phyloP scores from a whole-genome alignment of 306 rosid species.

The Senna tora region DNA sequence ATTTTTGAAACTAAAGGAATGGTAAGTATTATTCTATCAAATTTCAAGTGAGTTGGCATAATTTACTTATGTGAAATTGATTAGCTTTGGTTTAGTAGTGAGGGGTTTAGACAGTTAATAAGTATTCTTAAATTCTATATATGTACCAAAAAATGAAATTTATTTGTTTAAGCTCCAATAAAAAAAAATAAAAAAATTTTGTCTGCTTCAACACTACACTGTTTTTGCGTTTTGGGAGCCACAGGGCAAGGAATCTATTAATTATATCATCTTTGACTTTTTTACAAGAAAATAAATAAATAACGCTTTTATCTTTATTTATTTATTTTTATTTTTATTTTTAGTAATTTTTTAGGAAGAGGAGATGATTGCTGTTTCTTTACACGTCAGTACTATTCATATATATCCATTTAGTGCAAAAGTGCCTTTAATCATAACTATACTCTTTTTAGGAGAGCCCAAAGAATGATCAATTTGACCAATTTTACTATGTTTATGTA shows the following conservation, averaged over 20 bases:
- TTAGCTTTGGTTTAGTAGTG: no score
- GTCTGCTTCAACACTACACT: conserved; percentile 38
- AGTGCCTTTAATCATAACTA: conserved; percentile 22
- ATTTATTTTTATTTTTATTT: no score
- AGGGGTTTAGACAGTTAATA: no score
- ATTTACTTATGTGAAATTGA: no score
- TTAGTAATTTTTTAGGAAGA: not conserved
- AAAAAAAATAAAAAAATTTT: conserved; percentile 14
- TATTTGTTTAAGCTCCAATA: no score
- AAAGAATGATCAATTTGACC: conserved; percentile 27
- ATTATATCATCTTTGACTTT: not conserved
- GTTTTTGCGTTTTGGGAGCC: not conserved
- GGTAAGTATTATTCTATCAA: no score
- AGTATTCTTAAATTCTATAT: no score
- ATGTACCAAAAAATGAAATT: no score
- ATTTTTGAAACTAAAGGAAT: no score
- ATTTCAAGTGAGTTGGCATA: no score
- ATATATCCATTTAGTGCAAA: not conserved
- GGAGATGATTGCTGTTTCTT: conserved; percentile 33
- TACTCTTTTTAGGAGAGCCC: not conserved
- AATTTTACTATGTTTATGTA: not conserved
- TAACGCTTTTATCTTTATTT: no score
- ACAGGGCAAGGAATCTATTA: not conserved
- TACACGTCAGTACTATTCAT: conserved; percentile 23
- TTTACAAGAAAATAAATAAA: not conserved